These are phyloP conservation scores for Phytophthora pseudosyringae DNA, from an alignment of 352 stramenopile genomes.

Conservation along the genomic window DNA sequence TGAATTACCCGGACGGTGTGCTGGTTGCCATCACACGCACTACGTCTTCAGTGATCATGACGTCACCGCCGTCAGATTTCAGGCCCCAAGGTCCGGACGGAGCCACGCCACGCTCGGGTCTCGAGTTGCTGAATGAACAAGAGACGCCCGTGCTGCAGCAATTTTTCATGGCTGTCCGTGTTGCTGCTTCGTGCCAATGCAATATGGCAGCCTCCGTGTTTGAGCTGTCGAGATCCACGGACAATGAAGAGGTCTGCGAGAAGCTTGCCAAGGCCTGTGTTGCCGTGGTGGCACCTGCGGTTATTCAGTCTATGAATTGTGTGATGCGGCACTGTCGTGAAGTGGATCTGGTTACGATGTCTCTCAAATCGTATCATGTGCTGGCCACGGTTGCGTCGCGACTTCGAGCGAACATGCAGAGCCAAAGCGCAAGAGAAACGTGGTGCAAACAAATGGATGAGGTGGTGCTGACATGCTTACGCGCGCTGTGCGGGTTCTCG, in stretches of 20 bases:
- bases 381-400: conserved; percentile 77
- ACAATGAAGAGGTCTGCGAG: conserved; percentile 52
- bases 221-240: conserved; percentile 63
- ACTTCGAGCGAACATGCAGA: conserved; percentile 61
- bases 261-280: conserved; percentile 67
- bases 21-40: conserved; percentile 66
- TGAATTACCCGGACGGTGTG: conserved; percentile 61
- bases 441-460: conserved; percentile 74
- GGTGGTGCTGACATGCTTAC: conserved; percentile 73
- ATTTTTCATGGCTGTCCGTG: conserved; percentile 83
- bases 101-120: conserved; percentile 57
- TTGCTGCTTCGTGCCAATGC: conserved; percentile 74
- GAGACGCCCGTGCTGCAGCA: conserved; percentile 77
- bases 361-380: conserved; percentile 87
- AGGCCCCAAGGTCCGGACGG: conserved; percentile 47
- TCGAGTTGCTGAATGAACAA: conserved; percentile 86
- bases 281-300: conserved; percentile 65
- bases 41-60: conserved; percentile 81
- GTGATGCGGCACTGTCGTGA: conserved; percentile 86
- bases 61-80: conserved; percentile 79
- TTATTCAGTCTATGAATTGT: conserved; percentile 75
- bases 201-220: conserved; percentile 81
- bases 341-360: conserved; percentile 82
- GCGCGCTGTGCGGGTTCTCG: conserved; percentile 78
- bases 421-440: conserved; percentile 39